Evolutionary conservation across 805 yeast species (phyloP).

Genomic region (Pichia heedii): DNA sequence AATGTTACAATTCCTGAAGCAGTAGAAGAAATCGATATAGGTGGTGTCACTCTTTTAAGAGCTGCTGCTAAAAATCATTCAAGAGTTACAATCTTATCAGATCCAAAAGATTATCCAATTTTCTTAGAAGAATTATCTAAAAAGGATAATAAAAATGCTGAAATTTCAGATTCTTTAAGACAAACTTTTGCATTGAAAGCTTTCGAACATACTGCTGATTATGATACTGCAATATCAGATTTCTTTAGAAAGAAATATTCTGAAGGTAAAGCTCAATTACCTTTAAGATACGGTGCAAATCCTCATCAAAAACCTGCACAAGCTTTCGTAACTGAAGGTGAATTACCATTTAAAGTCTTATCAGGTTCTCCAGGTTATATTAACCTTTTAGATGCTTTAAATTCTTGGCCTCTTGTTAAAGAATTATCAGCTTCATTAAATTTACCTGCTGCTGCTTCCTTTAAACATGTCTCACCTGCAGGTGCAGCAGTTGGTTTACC

Average conservation of each 20-base stretch:
- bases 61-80: conserved; percentile 99
- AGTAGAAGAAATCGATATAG: conserved; percentile 96
- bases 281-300: conserved; percentile 96
- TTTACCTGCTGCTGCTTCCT: conserved; percentile 97
- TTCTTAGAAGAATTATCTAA: conserved; percentile 68
- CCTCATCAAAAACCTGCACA: conserved; percentile 99
- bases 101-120: conserved; percentile 85
- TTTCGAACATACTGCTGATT: conserved; percentile 96
- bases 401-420: conserved; percentile 98
- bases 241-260: conserved; percentile 96
- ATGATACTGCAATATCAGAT: conserved; percentile 92
- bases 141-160: conserved; percentile 40
- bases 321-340: conserved; percentile 81
- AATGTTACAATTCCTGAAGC: conserved; percentile 96
- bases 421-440: conserved; percentile 90
- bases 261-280: conserved; percentile 81
- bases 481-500: conserved; percentile 98
- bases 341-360: conserved; percentile 88
- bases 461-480: conserved; percentile 98
- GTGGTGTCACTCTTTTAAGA: conserved; percentile 93
- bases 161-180: conserved; percentile 62
- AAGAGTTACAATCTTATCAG: conserved; percentile 90
- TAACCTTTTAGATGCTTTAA: conserved; percentile 90
- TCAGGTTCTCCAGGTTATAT: conserved; percentile 97
- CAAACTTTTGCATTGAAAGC: conserved; percentile 90